Conservation (phyloP, 1,139 yeast species). For the Scheffersomyces segobiensis region DNA sequence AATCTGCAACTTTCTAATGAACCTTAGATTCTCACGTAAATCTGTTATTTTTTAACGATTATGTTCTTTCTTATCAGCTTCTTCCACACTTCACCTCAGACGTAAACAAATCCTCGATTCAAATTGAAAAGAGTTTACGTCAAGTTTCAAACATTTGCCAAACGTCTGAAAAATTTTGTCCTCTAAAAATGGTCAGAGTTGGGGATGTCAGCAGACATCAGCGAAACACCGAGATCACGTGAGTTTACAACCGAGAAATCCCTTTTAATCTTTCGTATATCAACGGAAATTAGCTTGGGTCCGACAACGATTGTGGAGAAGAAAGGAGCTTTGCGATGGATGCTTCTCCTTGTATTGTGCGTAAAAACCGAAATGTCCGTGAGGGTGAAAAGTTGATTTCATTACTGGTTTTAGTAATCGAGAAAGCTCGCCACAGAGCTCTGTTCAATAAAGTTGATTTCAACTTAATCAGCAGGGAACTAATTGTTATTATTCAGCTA, state of each 20-base stretch:
- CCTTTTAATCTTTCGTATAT: not conserved
- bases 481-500: not conserved
- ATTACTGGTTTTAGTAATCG: not conserved
- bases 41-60: not conserved
- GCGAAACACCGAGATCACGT: not conserved
- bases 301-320: not conserved
- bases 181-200: not conserved
- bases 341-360: not conserved
- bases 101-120: not conserved
- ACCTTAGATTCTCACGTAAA: not conserved
- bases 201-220: not conserved
- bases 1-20: not conserved
- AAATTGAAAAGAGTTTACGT: not conserved
- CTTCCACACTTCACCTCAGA: not conserved
- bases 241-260: not conserved
- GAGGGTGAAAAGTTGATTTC: not conserved
- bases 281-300: not conserved
- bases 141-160: not conserved
- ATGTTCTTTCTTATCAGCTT: not conserved
- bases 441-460: not conserved
- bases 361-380: not conserved
- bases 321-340: not conserved
- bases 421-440: not conserved
- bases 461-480: not conserved
- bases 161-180: not conserved